These are phyloP conservation scores for Styphnolobium japonicum DNA, from an alignment of 306 rosid genomes.

Conservation along the genomic window DNA sequence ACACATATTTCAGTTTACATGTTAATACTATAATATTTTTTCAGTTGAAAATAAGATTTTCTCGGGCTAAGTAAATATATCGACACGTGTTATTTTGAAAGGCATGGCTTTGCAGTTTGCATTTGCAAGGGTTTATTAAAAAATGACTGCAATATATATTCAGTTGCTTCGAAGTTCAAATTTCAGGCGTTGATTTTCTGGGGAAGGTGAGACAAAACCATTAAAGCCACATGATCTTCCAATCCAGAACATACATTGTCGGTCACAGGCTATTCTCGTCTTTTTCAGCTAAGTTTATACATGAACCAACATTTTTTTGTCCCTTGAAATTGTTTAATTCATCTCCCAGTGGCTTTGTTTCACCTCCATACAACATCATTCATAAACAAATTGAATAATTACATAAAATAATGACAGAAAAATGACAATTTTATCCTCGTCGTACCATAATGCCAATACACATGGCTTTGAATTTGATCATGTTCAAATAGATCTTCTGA, in stretches of 20 bases:
- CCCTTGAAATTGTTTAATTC: not conserved
- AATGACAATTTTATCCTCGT: not conserved
- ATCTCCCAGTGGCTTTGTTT: not conserved
- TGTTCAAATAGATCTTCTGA: conserved; percentile 31
- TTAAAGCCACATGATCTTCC: conserved; percentile 47
- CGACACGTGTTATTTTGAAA: not conserved
- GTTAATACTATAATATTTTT: not conserved
- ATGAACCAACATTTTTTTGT: not conserved
- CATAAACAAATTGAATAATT: not conserved
- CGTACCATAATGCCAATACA: conserved; percentile 29
- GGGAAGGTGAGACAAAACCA: conserved; percentile 24
- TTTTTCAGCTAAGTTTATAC: not conserved
- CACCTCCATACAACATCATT: not conserved
- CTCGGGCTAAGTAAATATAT: not conserved
- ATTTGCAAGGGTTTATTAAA: not conserved
- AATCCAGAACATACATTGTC: conserved; percentile 27
- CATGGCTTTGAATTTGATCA: conserved; percentile 39
- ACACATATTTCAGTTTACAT: not conserved
- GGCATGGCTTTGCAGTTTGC: conserved; percentile 13
- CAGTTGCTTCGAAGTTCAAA: conserved; percentile 5
- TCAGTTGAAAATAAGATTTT: conserved; percentile 22
- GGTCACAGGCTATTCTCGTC: conserved; percentile 17
- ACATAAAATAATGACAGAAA: not conserved
- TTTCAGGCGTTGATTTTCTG: not conserved
- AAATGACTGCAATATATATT: not conserved